Evolutionary conservation across 1,284 basidiomycete genomes (phyloP).

Genomic region (Boletus smithii): DNA sequence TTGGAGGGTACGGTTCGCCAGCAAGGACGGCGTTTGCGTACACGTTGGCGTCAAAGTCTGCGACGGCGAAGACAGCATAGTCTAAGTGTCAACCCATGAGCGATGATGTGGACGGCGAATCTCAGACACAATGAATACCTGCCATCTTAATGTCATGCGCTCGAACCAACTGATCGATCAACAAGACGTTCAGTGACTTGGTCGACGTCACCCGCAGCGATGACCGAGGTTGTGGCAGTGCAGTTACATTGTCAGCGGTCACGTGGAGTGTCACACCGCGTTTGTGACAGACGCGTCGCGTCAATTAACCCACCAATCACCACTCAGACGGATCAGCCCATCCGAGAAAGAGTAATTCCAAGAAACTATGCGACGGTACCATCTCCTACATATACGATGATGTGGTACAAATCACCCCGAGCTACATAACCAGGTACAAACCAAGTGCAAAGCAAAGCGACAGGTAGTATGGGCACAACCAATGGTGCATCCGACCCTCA

Average conservation of each 20-base stretch:
- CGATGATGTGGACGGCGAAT: background rate
- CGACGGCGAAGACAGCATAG: constrained; percentile 63
- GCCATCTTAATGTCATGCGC: constrained; percentile 24
- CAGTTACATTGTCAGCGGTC: constrained; percentile 15
- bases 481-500: constrained; percentile 6
- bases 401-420: constrained; percentile 28
- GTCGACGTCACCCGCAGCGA: background rate
- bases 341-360: constrained; percentile 15
- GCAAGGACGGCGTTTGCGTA: constrained; percentile 87
- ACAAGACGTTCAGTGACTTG: background rate
- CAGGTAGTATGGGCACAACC: constrained; percentile 16
- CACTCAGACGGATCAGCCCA: constrained; percentile 2
- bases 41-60: constrained; percentile 79
- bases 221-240: constrained; percentile 21
- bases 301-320: constrained; percentile 4
- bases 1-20: constrained; percentile 63
- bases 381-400: constrained; percentile 19
- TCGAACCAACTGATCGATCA: background rate
- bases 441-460: constrained; percentile 25
- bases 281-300: constrained; percentile 33
- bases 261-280: constrained; percentile 33
- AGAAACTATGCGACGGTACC: constrained; percentile 21
- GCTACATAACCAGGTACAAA: constrained; percentile 24
- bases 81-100: constrained; percentile 38
- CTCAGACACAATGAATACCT: constrained; percentile 17